A percentile compares a stretch with the other conserved stretches of the same genome.
Conservation (phyloP, 2,329 filamentous ascomycete species). For the Fusarium napiforme region DNA sequence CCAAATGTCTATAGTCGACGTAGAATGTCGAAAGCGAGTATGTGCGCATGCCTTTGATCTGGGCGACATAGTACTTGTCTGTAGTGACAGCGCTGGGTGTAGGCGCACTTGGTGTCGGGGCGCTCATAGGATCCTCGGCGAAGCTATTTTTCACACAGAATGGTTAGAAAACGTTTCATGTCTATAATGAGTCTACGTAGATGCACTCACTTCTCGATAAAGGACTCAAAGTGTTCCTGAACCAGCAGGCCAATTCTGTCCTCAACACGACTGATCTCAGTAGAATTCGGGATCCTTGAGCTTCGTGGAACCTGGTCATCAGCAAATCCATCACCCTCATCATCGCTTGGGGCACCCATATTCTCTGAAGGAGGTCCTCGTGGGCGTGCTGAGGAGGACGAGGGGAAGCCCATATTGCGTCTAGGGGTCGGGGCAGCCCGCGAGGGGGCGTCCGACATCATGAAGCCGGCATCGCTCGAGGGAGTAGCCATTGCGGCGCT, state of each 20-base stretch:
- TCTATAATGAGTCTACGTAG: not conserved
- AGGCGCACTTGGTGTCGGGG: conserved; percentile 66
- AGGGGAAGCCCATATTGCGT: conserved; percentile 56
- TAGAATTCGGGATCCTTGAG: conserved; percentile 58
- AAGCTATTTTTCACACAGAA: conserved; percentile 58
- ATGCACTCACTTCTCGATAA: conserved; percentile 75
- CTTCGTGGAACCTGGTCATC: conserved; percentile 71
- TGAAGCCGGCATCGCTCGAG: conserved; percentile 63
- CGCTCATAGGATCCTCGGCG: conserved; percentile 70
- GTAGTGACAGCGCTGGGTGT: conserved; percentile 77
- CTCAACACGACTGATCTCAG: conserved; percentile 75
- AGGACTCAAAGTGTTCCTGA: conserved; percentile 80
- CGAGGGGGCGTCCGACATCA: conserved; percentile 67
- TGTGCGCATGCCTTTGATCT: conserved; percentile 80
- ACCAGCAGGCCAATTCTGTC: conserved; percentile 80
- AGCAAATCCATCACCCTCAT: conserved; percentile 70
- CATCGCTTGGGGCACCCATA: conserved; percentile 68
- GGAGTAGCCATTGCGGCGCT: conserved; percentile 59
- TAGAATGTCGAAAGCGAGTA: conserved; percentile 87
- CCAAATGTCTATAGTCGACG: conserved; percentile 87
- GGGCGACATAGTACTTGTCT: conserved; percentile 86
- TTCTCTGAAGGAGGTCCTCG: conserved; percentile 72
- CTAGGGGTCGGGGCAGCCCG: conserved; percentile 57
- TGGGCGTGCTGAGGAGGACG: conserved; percentile 65
- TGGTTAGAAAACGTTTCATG: not conserved